phyloP scores from a whole-genome alignment of 129 eudicot species.

The Solidago caesia region DNA sequence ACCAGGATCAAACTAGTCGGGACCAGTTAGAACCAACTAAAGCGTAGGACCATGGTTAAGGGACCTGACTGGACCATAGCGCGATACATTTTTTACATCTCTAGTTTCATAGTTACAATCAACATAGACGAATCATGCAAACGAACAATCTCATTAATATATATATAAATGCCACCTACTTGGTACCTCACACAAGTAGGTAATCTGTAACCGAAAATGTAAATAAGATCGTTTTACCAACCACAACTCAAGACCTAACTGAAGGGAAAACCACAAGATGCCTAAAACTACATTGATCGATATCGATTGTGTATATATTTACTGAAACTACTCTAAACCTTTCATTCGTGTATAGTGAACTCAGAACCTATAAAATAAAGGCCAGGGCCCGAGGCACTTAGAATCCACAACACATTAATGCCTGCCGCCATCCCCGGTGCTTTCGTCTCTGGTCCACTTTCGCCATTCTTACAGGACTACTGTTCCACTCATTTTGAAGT shows the following conservation, averaged over 20 bases:
- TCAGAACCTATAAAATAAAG: conserved; percentile 19
- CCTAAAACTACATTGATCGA: conserved; percentile 19
- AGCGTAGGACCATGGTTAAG: background rate
- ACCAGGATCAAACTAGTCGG: background rate
- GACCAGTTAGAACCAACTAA: background rate
- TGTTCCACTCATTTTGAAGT: conserved; percentile 70
- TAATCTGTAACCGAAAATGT: conserved; percentile 8
- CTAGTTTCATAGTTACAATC: background rate
- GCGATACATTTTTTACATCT: background rate
- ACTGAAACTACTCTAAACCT: conserved; percentile 30
- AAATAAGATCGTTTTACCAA: conserved; percentile 4
- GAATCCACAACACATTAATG: conserved; percentile 75
- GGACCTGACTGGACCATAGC: background rate
- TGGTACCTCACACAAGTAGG: background rate
- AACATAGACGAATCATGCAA: background rate
- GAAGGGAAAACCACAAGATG: conserved; percentile 5
- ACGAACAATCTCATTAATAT: background rate
- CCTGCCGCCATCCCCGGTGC: conserved; percentile 59
- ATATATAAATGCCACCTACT: conserved; percentile 2
- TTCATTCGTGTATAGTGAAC: conserved; percentile 24
- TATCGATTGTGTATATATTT: conserved; percentile 35
- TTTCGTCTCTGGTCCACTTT: conserved; percentile 57
- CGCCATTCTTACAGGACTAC: conserved; percentile 85
- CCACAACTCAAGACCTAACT: background rate
- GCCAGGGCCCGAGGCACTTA: conserved; percentile 19